A percentile compares a stretch with the other conserved stretches of the same genome.
Evolutionary conservation across 2,329 filamentous ascomycete species (phyloP).

Genomic region (Diaporthe capsici): DNA sequence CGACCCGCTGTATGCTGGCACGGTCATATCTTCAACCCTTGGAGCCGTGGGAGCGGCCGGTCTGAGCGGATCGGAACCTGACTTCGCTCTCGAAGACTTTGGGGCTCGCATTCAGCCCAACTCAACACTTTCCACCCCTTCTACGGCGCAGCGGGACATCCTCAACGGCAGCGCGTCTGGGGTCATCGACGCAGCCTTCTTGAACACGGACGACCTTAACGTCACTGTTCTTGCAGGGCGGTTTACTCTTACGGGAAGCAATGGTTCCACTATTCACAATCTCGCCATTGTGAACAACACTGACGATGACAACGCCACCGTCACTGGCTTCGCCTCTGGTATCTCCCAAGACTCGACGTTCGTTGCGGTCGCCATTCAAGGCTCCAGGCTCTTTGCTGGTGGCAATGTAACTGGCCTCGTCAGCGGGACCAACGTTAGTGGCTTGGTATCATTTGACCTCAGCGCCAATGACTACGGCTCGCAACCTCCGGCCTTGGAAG

Average conservation of each 20-base stretch:
- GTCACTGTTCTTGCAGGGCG: slow-evolving; percentile 91
- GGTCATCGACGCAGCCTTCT: slow-evolving; percentile 85
- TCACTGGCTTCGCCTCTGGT: slow-evolving; percentile 78
- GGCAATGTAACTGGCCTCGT: slow-evolving; percentile 83
- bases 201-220: slow-evolving; percentile 78
- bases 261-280: slow-evolving; percentile 83
- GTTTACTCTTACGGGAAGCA: slow-evolving; percentile 78
- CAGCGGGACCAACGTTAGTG: slow-evolving; percentile 73
- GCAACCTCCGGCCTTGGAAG: slow-evolving; percentile 83
- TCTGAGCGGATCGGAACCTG: slow-evolving; percentile 60
- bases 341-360: slow-evolving; percentile 82
- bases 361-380: slow-evolving; percentile 76
- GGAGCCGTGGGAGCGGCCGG: slow-evolving; percentile 80
- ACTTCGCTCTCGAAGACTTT: slow-evolving; percentile 27
- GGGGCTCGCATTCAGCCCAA: slow-evolving; percentile 57
- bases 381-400: slow-evolving; percentile 83
- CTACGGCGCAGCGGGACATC: slow-evolving; percentile 63
- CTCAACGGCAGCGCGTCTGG: slow-evolving; percentile 67
- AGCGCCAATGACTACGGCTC: slow-evolving; percentile 71
- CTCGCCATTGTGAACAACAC: slow-evolving; percentile 85
- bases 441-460: slow-evolving; percentile 86
- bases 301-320: slow-evolving; percentile 70
- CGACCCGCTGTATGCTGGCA: slow-evolving; percentile 84
- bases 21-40: slow-evolving; percentile 81
- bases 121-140: slow-evolving; percentile 47